Evolutionary conservation across 164 flowering plant species (phyloP), one percentile per base, ranked within the genome.

Genomic region (Piper longum): DNA sequence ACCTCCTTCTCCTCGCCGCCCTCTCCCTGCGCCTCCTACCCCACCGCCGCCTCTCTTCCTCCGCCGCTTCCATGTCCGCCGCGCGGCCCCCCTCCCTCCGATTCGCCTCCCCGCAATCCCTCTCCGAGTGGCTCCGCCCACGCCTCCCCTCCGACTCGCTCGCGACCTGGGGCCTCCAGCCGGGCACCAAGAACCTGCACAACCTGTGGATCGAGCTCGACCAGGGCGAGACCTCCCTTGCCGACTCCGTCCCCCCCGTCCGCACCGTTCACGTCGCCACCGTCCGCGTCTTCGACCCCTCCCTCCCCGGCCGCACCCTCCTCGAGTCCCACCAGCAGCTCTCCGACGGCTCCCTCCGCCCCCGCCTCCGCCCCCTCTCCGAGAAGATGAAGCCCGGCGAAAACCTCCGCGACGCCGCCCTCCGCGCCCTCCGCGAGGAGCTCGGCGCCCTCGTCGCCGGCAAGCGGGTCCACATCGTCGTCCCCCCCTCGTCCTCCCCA

Each of bases 381-480:
- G 98, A 93, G 82, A 93, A 93, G 64, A 84, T 93, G 97, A 93
- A 85, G 81, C 88, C 97, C 1, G 74, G 74, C 0, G 99, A 93
- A 74, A 69, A 76, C 12, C 72, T 82, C 0, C 85, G 83, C n/a
- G 71, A 59, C 9, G 97, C 96, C 0, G 88, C 72, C 5, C 4
- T 55, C 3, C 72, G 97, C 39, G 99, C 99, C 0, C 75, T 93
- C 4, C 78, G 64, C 45, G 99, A 93, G 69, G 97, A 90, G 74
- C 82, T 93, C 7, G 96, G 95, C 0, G 84, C 86, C 9, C 41
- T 80, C 16, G 7, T 84, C 26, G 39, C 41, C 16, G 66, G 26
- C 8, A 67, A 56, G 5, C 11, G 57, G 55, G 89, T 85, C 63
- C 78, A 48, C 66, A 81, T 93, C 57, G 72, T 82, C 56, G 80